Evolutionary conservation across 768 basidiomycete genomes (phyloP).

Genomic region (Xerocomus brunneocitrinus): DNA sequence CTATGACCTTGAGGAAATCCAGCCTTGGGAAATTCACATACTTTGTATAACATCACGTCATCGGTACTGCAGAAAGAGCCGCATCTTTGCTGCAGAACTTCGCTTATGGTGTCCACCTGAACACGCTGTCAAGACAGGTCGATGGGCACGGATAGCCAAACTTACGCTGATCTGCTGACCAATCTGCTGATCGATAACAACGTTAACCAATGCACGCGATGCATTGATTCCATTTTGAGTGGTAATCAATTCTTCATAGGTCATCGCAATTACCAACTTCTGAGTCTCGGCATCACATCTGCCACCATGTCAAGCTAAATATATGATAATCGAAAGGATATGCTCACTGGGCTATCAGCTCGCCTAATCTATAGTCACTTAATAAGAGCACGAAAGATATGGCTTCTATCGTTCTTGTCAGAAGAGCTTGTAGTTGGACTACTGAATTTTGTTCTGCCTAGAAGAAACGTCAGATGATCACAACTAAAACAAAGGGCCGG

Average conservation of each 20-base stretch:
- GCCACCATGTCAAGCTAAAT: slow-evolving; percentile 6
- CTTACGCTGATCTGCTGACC: slow-evolving; percentile 91
- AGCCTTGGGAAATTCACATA: slow-evolving; percentile 25
- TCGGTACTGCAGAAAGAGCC: slow-evolving; percentile 98
- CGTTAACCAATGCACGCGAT: slow-evolving; percentile 87
- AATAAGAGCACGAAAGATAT: slow-evolving; percentile 90
- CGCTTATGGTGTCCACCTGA: slow-evolving; percentile 95
- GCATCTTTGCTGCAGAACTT: slow-evolving; percentile 89
- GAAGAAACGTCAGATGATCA: slow-evolving; percentile 11
- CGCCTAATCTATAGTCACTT: slow-evolving; percentile 85
- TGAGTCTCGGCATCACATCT: slow-evolving; percentile 77
- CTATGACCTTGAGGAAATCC: neutral
- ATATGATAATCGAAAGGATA: neutral
- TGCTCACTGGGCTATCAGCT: slow-evolving; percentile 75
- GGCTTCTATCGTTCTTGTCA: slow-evolving; percentile 87
- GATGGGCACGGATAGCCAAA: neutral
- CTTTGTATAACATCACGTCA: slow-evolving; percentile 98
- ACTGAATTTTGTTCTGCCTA: slow-evolving; percentile 82
- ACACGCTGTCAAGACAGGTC: slow-evolving; percentile 7
- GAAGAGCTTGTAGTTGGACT: slow-evolving; percentile 66
- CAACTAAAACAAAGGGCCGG: neutral
- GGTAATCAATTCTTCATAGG: slow-evolving; percentile 85
- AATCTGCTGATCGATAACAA: slow-evolving; percentile 97
- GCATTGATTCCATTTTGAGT: slow-evolving; percentile 80
- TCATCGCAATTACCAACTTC: slow-evolving; percentile 61